A percentile compares a stretch with the other conserved stretches of the same genome.
These are phyloP conservation scores for Talaromyces sp. DNA, from an alignment of 2,329 filamentous ascomycete genomes.

Conservation along the genomic window DNA sequence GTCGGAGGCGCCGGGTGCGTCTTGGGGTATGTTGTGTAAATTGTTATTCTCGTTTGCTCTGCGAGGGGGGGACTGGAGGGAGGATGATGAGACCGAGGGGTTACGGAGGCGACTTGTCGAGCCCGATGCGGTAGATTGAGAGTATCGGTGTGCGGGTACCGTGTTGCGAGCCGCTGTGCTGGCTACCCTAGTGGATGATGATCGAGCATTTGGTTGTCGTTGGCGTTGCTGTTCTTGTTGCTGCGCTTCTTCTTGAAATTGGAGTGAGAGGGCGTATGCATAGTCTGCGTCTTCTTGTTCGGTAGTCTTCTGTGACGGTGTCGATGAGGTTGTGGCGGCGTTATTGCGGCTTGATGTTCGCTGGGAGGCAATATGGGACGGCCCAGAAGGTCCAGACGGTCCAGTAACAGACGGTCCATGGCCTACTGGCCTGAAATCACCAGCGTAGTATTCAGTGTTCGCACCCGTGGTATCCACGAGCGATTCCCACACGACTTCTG, in stretches of 20 bases:
- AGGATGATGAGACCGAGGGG: neutral
- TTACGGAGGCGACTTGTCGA: neutral
- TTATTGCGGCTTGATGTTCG: conserved; percentile 27
- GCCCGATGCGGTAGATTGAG: conserved; percentile 8
- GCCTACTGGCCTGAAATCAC: conserved; percentile 83
- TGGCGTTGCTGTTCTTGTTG: conserved; percentile 61
- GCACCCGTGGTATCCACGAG: conserved; percentile 83
- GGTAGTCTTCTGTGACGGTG: conserved; percentile 27
- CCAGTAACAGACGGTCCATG: conserved; percentile 35
- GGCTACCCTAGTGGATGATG: conserved; percentile 7
- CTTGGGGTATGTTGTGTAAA: conserved; percentile 39
- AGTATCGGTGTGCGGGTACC: conserved; percentile 5
- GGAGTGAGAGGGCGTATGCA: conserved; percentile 83
- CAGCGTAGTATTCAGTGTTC: conserved; percentile 77
- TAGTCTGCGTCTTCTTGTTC: conserved; percentile 69
- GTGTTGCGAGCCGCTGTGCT: neutral
- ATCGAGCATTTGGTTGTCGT: conserved; percentile 34
- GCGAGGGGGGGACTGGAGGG: neutral
- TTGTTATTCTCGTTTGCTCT: conserved; percentile 27
- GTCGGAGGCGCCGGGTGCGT: conserved; percentile 18
- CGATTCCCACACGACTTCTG: conserved; percentile 95
- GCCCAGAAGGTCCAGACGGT: neutral
- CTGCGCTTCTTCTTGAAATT: conserved; percentile 78
- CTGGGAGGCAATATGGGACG: conserved; percentile 24
- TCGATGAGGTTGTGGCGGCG: neutral